These are phyloP conservation scores for Hypomontagnella monticulosa DNA, from an alignment of 495 filamentous ascomycete species.

Conservation along the genomic window DNA sequence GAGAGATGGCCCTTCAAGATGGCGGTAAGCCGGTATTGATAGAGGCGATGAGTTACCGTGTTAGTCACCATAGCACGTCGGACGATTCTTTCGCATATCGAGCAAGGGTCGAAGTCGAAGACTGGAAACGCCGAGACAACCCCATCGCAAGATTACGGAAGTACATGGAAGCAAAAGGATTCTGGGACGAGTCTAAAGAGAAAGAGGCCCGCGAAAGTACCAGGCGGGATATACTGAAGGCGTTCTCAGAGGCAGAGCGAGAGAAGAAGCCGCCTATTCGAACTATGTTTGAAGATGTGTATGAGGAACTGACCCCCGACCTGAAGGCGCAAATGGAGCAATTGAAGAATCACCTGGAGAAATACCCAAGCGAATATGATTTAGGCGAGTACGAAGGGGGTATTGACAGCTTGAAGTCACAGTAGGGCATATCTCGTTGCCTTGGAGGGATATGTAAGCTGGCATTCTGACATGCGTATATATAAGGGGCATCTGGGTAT, in stretches of 20 bases:
- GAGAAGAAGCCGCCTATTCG: slow-evolving; percentile 86
- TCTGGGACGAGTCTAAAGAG: slow-evolving; percentile 88
- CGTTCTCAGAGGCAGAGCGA: slow-evolving; percentile 86
- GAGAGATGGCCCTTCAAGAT: slow-evolving; percentile 77
- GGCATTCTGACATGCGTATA: neutral
- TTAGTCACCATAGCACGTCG: slow-evolving; percentile 96
- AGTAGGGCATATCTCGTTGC: neutral
- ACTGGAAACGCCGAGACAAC: slow-evolving; percentile 97
- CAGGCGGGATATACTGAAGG: slow-evolving; percentile 79
- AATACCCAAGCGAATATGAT: slow-evolving; percentile 95
- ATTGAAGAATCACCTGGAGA: slow-evolving; percentile 78
- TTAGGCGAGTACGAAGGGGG: slow-evolving; percentile 80
- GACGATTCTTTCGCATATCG: slow-evolving; percentile 98
- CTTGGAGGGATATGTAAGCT: neutral
- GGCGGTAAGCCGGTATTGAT: slow-evolving; percentile 86
- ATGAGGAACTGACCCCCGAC: slow-evolving; percentile 87
- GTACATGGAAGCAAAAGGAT: slow-evolving; percentile 81
- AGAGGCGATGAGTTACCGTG: slow-evolving; percentile 97
- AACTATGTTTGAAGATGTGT: slow-evolving; percentile 85
- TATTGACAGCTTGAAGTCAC: slow-evolving; percentile 65
- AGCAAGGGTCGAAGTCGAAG: slow-evolving; percentile 91
- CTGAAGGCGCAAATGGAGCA: slow-evolving; percentile 79
- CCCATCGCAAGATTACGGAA: slow-evolving; percentile 91
- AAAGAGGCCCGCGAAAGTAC: slow-evolving; percentile 72
- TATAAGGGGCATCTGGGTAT: too few relatives aligned